Evolutionary conservation across 2,329 filamentous ascomycete species (phyloP), one percentile per base, ranked within the genome.

Genomic region (Fonsecaea erecta): DNA sequence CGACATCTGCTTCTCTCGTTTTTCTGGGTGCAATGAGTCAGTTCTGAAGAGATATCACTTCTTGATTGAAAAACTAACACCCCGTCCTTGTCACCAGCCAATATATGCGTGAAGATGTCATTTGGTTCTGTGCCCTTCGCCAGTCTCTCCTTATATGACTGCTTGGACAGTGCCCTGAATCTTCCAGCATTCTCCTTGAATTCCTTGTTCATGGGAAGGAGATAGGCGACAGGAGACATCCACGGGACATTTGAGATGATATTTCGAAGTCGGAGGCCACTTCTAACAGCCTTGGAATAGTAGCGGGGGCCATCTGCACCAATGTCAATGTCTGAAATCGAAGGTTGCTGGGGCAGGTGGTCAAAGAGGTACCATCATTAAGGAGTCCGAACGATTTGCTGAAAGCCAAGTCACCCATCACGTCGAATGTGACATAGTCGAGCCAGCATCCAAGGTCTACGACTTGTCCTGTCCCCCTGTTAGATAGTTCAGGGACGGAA

Each of bases 381-480:
- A 77, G 43, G 46, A 78, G 77, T 9, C 75, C 73, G 48, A 77
- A 74, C 1, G 71, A 71, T n/a, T 72, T 73, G 28, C 73, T 74
- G 61, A 77, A 77, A 1, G 68, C 75, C 4, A 75, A 71, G 58
- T 75, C 73, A 7, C 75, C 75, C 12, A 75, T 61, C 11, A 73
- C 73, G 35, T 77, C 75, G 40, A 75, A 77, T 18, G 74, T 72
- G 58, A 74, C 70, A 63, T 75, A 79, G 60, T 75, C 79, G 60
- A 80, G 77, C 74, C 75, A 79, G 16, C 74, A 55, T 21, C 77
- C 74, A 5, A 82, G 75, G 16, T 78, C 71, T 7, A 65, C 46
- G 9, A 51, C 40, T 55, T 65, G 40, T 3, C 62, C 62, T 52
- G 48, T 24, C 16, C 21, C 1, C n/a, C 32, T n/a, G 26, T 54